A percentile compares a stretch with the other conserved stretches of the same genome.
phyloP scores from a whole-genome alignment of 768 basidiomycete genomes.

The Russula griseocarnosa region DNA sequence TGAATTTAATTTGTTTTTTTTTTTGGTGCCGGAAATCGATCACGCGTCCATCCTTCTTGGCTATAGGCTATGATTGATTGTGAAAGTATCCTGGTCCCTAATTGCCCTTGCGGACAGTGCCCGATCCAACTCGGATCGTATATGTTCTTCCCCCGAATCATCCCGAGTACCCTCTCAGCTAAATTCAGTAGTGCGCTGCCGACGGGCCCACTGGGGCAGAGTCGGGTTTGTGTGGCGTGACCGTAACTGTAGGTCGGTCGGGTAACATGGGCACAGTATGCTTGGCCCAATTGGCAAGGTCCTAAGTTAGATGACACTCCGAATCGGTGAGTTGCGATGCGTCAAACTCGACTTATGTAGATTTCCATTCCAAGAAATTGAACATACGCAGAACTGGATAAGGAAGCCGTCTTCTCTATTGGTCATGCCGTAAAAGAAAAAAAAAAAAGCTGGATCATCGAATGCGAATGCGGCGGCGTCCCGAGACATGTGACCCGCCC shows the following conservation, averaged over 20 bases:
- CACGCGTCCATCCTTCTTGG: neutral
- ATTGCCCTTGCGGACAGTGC: neutral
- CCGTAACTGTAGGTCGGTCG: neutral
- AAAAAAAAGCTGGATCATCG: neutral
- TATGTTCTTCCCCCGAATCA: neutral
- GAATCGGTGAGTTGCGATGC: neutral
- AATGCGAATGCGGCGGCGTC: neutral
- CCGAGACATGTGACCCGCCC: conserved; percentile 10
- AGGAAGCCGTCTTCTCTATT: conserved; percentile 14
- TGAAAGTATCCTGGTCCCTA: neutral
- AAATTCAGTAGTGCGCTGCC: neutral
- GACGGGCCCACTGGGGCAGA: neutral
- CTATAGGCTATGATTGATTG: neutral
- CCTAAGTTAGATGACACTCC: neutral
- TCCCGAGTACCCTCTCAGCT: neutral
- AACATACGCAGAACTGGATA: conserved; percentile 9
- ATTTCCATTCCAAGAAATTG: conserved; percentile 5
- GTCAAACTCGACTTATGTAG: neutral
- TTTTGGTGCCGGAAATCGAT: neutral
- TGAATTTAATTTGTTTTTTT: neutral
- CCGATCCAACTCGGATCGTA: neutral
- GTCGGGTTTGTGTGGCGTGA: neutral
- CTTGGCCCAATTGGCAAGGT: neutral
- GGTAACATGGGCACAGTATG: neutral
- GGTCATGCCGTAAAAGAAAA: conserved; percentile 5